Percentiles rank a stretch among this genome's conserved stretches.
These are phyloP conservation scores for Podaxis carcinomalis DNA, from an alignment of 768 basidiomycete genomes.

Conservation along the genomic window DNA sequence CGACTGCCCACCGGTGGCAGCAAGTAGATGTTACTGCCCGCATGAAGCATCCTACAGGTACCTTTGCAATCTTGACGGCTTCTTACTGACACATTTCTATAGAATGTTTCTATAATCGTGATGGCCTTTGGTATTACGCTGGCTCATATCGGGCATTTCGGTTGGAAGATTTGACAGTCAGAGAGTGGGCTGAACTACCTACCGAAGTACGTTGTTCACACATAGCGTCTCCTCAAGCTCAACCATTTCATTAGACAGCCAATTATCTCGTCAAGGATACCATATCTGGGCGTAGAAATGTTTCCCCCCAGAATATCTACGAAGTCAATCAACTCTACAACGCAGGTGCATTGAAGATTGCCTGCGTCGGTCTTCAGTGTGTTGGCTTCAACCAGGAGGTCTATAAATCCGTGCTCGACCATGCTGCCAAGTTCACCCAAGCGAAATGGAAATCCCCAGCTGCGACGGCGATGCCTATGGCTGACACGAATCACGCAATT, in stretches of 20 bases:
- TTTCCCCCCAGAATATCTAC: constrained; percentile 73
- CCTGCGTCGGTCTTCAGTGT: constrained; percentile 72
- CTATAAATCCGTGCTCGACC: constrained; percentile 63
- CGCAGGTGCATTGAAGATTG: constrained; percentile 67
- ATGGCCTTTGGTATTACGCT: constrained; percentile 81
- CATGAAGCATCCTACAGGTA: constrained; percentile 63
- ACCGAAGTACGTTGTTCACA: constrained; percentile 43
- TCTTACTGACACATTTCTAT: not conserved
- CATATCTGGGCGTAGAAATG: constrained; percentile 64
- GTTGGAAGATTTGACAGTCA: constrained; percentile 58
- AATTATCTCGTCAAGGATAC: constrained; percentile 71
- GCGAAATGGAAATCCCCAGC: constrained; percentile 29
- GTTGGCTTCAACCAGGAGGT: constrained; percentile 68
- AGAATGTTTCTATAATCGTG: constrained; percentile 84
- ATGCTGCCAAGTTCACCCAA: constrained; percentile 45
- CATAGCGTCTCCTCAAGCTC: constrained; percentile 2
- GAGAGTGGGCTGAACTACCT: constrained; percentile 68
- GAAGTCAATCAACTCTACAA: constrained; percentile 71
- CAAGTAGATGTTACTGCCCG: constrained; percentile 56
- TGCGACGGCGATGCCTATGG: not conserved
- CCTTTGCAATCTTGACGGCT: not conserved
- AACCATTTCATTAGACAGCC: constrained; percentile 41
- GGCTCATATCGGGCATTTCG: constrained; percentile 69
- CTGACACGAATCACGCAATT: not conserved
- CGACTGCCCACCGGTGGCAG: constrained; percentile 73